Percentiles rank a stretch among this genome's conserved stretches.
Evolutionary conservation across 2,329 filamentous ascomycete species (phyloP).

Genomic region (Achaetomium macrosporum): DNA sequence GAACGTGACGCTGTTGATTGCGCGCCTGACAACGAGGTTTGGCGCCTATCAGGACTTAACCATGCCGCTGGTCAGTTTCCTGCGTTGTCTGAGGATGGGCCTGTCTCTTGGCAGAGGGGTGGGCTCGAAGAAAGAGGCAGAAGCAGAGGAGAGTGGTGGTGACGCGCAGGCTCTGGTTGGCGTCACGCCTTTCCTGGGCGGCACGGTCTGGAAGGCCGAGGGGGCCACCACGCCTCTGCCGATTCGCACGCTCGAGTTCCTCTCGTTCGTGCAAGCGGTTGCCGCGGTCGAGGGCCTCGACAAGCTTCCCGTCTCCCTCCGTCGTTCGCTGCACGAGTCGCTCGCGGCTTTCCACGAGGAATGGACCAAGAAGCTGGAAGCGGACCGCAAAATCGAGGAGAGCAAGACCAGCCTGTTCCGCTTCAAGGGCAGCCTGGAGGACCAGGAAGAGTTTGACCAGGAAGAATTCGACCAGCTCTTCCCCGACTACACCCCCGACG

Average conservation of each 20-base stretch:
- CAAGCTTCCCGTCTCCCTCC: conserved; percentile 37
- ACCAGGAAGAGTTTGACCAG: conserved; percentile 67
- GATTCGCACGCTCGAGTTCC: conserved; percentile 41
- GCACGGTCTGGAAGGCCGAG: conserved; percentile 30
- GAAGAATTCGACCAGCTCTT: conserved; percentile 77
- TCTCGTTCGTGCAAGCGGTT: conserved; percentile 42
- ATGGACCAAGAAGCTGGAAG: conserved; percentile 72
- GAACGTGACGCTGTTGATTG: conserved; percentile 62
- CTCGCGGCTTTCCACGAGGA: conserved; percentile 70
- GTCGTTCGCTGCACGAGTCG: conserved; percentile 55
- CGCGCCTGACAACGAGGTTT: conserved; percentile 64
- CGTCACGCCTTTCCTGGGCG: conserved; percentile 53
- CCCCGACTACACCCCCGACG: conserved; percentile 62
- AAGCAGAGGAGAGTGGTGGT: conserved; percentile 11
- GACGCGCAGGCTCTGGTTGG: conserved; percentile 35
- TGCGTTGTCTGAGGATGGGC: conserved; percentile 73
- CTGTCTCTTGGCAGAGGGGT: conserved; percentile 54
- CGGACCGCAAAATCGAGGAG: conserved; percentile 70
- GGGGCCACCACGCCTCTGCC: conserved; percentile 17
- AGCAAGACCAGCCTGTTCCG: conserved; percentile 73
- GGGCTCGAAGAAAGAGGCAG: conserved; percentile 35
- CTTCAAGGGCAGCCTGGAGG: conserved; percentile 71
- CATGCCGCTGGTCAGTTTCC: conserved; percentile 67
- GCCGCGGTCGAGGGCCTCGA: conserved; percentile 44
- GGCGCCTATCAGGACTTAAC: conserved; percentile 81